phyloP scores from a whole-genome alignment of 768 basidiomycete genomes.

The Tylopilus subfusipes region DNA sequence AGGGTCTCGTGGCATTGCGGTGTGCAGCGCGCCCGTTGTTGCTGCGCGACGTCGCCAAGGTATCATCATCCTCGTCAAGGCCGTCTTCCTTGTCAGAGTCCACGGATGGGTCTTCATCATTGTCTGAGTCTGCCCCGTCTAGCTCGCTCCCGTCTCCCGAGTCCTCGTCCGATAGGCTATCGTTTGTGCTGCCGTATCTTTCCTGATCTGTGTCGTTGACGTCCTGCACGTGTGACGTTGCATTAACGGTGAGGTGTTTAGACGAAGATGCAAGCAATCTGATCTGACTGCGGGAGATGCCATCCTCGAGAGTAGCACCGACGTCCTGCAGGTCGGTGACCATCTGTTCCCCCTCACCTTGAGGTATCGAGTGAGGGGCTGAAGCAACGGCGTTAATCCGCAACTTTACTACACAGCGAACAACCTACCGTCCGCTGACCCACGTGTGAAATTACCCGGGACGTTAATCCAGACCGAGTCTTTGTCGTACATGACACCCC shows the following conservation, averaged over 20 bases:
- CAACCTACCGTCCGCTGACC: slow-evolving; percentile 57
- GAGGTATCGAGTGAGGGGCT: slow-evolving; percentile 67
- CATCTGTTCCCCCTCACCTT: slow-evolving; percentile 97
- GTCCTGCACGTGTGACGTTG: slow-evolving; percentile 28
- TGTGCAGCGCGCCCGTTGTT: slow-evolving; percentile 51
- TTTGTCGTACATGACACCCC: slow-evolving; percentile 96
- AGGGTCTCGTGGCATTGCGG: slow-evolving; percentile 39
- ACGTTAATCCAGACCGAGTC: slow-evolving; percentile 99
- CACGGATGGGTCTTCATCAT: not conserved
- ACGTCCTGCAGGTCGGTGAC: slow-evolving; percentile 95
- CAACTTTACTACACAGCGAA: not conserved
- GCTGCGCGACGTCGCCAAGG: not conserved
- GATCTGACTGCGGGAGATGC: slow-evolving; percentile 76
- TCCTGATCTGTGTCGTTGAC: slow-evolving; percentile 37
- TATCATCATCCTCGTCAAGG: slow-evolving; percentile 8
- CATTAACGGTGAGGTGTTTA: slow-evolving; percentile 52
- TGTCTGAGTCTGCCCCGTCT: slow-evolving; percentile 3
- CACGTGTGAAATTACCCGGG: slow-evolving; percentile 86
- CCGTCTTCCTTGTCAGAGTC: not conserved
- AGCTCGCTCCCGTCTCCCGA: not conserved
- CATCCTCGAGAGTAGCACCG: slow-evolving; percentile 75
- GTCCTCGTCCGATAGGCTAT: slow-evolving; percentile 12
- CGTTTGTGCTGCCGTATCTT: slow-evolving; percentile 22
- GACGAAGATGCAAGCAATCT: slow-evolving; percentile 81
- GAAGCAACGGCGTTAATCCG: not conserved